Percentiles rank a stretch among this genome's conserved stretches.
Evolutionary conservation across 345 rosid genomes (phyloP).

Genomic region (Populus euphratica): DNA sequence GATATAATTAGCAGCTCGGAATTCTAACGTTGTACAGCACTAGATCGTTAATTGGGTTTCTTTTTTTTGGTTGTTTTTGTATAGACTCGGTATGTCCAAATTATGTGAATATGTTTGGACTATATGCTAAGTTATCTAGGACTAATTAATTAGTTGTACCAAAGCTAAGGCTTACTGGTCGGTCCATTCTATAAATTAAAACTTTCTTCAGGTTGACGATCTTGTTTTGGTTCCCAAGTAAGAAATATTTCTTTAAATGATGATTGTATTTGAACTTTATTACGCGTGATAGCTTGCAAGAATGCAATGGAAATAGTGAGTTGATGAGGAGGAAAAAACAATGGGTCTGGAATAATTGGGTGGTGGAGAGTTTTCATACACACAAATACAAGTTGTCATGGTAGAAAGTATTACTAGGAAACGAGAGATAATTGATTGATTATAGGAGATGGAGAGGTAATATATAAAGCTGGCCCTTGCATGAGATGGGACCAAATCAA

Average conservation of each 20-base stretch:
- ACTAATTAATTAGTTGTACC: background rate
- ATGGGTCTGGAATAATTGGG: constrained; percentile 5
- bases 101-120: background rate
- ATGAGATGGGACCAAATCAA: constrained; percentile 27
- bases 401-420: constrained; percentile 4
- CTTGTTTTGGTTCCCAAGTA: constrained; percentile 4
- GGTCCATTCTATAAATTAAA: constrained; percentile 1
- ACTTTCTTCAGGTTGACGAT: constrained; percentile 8
- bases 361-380: background rate
- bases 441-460: background rate
- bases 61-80: background rate
- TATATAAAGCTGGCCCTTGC: background rate
- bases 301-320: background rate
- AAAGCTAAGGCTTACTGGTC: background rate
- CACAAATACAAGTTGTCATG: constrained; percentile 18
- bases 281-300: background rate
- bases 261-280: no score
- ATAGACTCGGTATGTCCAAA: constrained; percentile 6
- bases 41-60: constrained; percentile 7
- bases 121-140: background rate
- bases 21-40: constrained; percentile 3
- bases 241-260: no score
- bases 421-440: background rate
- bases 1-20: background rate
- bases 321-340: constrained; percentile 23